Percentiles rank a stretch among this genome's conserved stretches.
Evolutionary conservation across 305 asterid species (phyloP).

Genomic region (Striga hermonthica): DNA sequence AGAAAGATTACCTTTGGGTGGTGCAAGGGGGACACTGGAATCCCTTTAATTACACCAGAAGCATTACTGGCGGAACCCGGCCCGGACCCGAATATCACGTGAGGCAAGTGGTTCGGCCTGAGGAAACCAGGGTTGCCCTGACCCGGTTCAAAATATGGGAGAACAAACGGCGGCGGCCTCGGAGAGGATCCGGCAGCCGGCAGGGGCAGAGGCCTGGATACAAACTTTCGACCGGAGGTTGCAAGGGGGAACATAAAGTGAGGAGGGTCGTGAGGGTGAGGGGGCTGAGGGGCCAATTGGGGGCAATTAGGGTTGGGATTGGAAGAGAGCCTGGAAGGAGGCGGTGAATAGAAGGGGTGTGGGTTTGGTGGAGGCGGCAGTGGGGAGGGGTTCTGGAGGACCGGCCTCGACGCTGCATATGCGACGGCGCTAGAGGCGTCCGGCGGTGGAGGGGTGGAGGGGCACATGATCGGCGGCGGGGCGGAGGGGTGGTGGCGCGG

Average conservation of each 20-base stretch:
- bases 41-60: slow-evolving; percentile 42
- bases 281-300: slow-evolving; percentile 48
- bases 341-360: slow-evolving; percentile 42
- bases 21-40: slow-evolving; percentile 40
- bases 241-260: slow-evolving; percentile 58
- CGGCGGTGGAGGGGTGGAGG: slow-evolving; percentile 50
- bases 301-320: slow-evolving; percentile 59
- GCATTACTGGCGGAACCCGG: slow-evolving; percentile 35
- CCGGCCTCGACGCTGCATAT: slow-evolving; percentile 35
- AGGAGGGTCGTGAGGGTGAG: slow-evolving; percentile 43
- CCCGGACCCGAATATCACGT: slow-evolving; percentile 36
- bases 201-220: slow-evolving; percentile 39
- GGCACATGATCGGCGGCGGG: slow-evolving; percentile 43
- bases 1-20: slow-evolving; percentile 44
- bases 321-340: slow-evolving; percentile 47
- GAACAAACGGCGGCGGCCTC: slow-evolving; percentile 50
- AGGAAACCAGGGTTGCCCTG: slow-evolving; percentile 37
- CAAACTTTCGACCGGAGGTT: slow-evolving; percentile 56
- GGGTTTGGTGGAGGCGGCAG: slow-evolving; percentile 54
- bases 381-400: slow-evolving; percentile 47
- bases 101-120: slow-evolving; percentile 43
- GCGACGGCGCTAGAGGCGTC: slow-evolving; percentile 35
- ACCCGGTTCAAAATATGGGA: slow-evolving; percentile 52
- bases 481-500: slow-evolving; percentile 42
- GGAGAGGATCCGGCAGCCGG: slow-evolving; percentile 34